Evolutionary conservation across 306 rosid species (phyloP).

Genomic region (Luffa acutangula): DNA sequence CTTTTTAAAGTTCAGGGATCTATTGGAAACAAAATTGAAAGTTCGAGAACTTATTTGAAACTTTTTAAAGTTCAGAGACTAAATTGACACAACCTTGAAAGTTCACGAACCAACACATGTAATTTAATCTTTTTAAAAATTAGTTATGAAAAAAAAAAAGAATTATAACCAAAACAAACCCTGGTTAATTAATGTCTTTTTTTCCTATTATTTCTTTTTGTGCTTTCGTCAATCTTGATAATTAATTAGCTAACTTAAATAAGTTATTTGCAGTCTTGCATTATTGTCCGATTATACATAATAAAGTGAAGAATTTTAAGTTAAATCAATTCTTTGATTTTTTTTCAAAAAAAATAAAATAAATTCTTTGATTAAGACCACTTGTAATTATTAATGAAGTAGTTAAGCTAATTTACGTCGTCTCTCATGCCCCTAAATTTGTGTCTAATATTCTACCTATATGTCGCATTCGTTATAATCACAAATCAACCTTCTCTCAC

Average conservation of each 20-base stretch:
- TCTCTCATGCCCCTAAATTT: not conserved
- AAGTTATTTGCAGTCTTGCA: not conserved
- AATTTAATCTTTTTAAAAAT: too few relatives aligned
- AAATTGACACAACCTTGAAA: too few relatives aligned
- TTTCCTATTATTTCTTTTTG: not conserved
- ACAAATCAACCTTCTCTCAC: not conserved
- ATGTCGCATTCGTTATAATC: not conserved
- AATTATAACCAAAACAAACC: not conserved
- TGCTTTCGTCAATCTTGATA: not conserved
- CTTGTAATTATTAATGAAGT: not conserved
- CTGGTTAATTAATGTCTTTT: not conserved
- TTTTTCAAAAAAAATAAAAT: too few relatives aligned
- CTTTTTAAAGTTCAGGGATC: too few relatives aligned
- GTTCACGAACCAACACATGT: too few relatives aligned
- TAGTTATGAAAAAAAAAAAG: not conserved
- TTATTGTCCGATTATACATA: not conserved
- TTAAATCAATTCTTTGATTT: not conserved
- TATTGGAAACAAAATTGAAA: too few relatives aligned
- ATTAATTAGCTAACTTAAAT: not conserved
- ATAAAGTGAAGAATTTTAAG: not conserved
- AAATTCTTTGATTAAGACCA: not conserved
- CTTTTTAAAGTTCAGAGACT: too few relatives aligned
- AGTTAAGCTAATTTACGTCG: constrained; percentile 9
- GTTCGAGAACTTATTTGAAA: too few relatives aligned
- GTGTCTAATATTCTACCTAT: not conserved